Base-by-base conservation (phyloP, 768 basidiomycete species). In the Tulasnella sp. region DNA sequence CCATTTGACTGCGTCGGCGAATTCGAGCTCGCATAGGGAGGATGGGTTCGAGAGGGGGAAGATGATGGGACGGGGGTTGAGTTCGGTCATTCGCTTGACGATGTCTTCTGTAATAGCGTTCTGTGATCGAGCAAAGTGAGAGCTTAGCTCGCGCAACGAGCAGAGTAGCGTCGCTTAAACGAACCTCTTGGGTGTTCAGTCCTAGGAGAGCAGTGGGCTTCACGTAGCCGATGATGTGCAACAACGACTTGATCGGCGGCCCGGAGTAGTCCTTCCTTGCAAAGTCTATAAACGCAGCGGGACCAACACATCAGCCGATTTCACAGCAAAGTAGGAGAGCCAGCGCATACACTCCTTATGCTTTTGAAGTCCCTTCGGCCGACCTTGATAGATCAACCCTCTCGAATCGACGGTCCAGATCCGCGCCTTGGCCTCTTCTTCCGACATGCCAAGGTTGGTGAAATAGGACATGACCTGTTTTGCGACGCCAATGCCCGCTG, bases 31-130 rank as follows among this genome's bases (percentile, higher is more conserved):
- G 5, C 89, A 90, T 59, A 91, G 83, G 19, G 84, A 83, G 71
- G 90, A 87, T 59, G 95, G 95, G 82, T 96, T 97, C 22, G 91
- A 93, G 9, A 96, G 86, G 37, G 95, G 92, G 84, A 96, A 96
- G 78, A 96, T 86, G 81, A 96, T 94, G 26, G 95, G 94, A 17
- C 87, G 86, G 3, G 86, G 83, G 79, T 95, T 96, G 77, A 90
- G 84, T 35, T 85, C 84, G 19, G 89, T 86, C 94, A 97, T 94
- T 0, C 85, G 81, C 74, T 86, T 82, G 65, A 96, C 86, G 68
- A 92, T 89, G 17, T 85, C 83, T 42, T 87, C 82, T 63, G 82
- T 86, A 82, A 96, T 96, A 1, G 93, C 90, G 36, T 86, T 88
- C 73, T 86, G 85, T 76, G 89, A 87, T 22, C 22, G 26, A 16